Evolutionary conservation across 2,329 filamentous ascomycete species (phyloP).

Genomic region (Hypoxylon sp.): DNA sequence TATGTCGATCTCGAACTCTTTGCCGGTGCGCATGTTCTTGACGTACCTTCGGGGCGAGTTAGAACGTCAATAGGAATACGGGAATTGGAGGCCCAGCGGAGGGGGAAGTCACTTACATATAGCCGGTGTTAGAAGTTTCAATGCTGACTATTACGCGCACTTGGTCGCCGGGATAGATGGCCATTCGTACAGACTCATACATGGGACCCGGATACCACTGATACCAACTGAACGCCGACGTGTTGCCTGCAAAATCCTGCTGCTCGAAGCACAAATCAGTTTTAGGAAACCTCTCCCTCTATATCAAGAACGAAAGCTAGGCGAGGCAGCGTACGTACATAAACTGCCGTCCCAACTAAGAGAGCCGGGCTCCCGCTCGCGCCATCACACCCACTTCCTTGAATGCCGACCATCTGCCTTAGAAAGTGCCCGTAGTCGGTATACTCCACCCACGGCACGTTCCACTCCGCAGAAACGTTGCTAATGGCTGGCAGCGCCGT

Average conservation of each 20-base stretch:
- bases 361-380: constrained; percentile 12
- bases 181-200: not conserved
- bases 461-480: constrained; percentile 26
- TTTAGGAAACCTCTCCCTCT: not conserved
- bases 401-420: constrained; percentile 22
- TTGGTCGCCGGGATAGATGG: constrained; percentile 15
- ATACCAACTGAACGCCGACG: constrained; percentile 9
- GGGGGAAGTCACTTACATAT: constrained; percentile 16
- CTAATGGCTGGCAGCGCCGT: constrained; percentile 14
- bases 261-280: not conserved
- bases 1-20: constrained; percentile 1
- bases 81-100: not conserved
- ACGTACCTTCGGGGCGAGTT: constrained; percentile 21
- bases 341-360: constrained; percentile 15
- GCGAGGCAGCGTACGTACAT: not conserved
- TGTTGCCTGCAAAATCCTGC: constrained; percentile 10
- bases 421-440: constrained; percentile 7
- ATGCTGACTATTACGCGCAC: constrained; percentile 12
- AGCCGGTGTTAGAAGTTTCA: constrained; percentile 20
- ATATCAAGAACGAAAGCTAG: not conserved
- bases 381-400: constrained; percentile 10
- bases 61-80: not conserved
- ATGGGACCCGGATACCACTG: constrained; percentile 20
- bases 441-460: constrained; percentile 25
- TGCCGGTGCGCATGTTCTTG: constrained; percentile 27